phyloP scores from a whole-genome alignment of 805 yeast species.

The Komagataella populi region DNA sequence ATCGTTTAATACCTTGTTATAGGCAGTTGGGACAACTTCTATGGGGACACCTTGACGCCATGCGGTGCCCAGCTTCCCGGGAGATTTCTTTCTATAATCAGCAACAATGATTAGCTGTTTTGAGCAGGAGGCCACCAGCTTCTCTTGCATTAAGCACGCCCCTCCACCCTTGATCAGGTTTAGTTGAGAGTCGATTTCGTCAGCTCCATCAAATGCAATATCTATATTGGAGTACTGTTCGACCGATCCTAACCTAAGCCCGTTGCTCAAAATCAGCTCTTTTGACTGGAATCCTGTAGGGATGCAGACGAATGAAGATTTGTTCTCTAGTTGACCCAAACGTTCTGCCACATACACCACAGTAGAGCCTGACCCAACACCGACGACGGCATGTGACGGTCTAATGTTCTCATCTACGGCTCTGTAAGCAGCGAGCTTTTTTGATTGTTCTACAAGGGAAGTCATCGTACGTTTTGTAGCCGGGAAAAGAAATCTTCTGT shows the following conservation, averaged over 20 bases:
- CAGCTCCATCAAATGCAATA: slow-evolving; percentile 97
- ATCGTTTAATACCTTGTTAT: slow-evolving; percentile 59
- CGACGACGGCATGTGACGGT: slow-evolving; percentile 56
- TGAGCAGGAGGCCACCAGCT: slow-evolving; percentile 77
- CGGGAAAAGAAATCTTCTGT: not conserved
- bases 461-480: slow-evolving; percentile 6
- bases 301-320: slow-evolving; percentile 55
- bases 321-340: slow-evolving; percentile 53
- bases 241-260: slow-evolving; percentile 62
- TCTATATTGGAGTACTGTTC: slow-evolving; percentile 79
- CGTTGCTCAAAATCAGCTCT: slow-evolving; percentile 71
- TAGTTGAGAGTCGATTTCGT: slow-evolving; percentile 73
- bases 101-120: slow-evolving; percentile 77
- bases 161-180: slow-evolving; percentile 98
- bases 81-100: slow-evolving; percentile 75
- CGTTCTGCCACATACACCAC: slow-evolving; percentile 96
- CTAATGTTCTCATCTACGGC: slow-evolving; percentile 88
- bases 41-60: slow-evolving; percentile 94
- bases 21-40: slow-evolving; percentile 86
- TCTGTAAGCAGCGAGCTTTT: slow-evolving; percentile 75
- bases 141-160: slow-evolving; percentile 94
- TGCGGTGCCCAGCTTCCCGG: slow-evolving; percentile 48
- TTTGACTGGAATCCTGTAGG: slow-evolving; percentile 97
- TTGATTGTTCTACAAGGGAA: slow-evolving; percentile 60
- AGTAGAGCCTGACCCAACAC: slow-evolving; percentile 95